These are phyloP conservation scores for Cutaneotrichosporon sp. DNA, from an alignment of 1,284 basidiomycete genomes.

Conservation along the genomic window DNA sequence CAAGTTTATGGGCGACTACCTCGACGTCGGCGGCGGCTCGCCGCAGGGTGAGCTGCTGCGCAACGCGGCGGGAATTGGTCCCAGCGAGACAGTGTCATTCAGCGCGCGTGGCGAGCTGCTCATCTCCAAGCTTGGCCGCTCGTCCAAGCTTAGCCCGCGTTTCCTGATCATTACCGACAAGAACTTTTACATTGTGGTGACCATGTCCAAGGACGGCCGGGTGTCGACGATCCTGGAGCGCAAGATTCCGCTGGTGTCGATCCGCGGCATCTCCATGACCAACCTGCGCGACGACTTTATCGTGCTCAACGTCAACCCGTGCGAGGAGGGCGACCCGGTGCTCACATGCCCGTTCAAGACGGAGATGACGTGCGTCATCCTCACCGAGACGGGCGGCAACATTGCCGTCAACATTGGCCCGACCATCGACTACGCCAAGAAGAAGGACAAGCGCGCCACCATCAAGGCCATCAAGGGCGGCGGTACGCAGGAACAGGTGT, in stretches of 20 bases:
- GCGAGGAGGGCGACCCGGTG: constrained; percentile 92
- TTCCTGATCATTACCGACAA: constrained; percentile 86
- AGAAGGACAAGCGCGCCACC: constrained; percentile 88
- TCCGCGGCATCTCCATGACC: constrained; percentile 79
- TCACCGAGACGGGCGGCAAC: constrained; percentile 73
- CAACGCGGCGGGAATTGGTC: constrained; percentile 65
- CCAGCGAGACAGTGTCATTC: constrained; percentile 74
- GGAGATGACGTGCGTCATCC: constrained; percentile 76
- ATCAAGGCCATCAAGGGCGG: constrained; percentile 91
- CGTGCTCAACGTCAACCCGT: constrained; percentile 65
- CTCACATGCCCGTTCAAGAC: constrained; percentile 94
- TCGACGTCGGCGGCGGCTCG: constrained; percentile 79
- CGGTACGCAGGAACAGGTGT: constrained; percentile 73
- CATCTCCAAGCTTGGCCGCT: constrained; percentile 78
- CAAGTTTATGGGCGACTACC: constrained; percentile 94
- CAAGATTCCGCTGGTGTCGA: constrained; percentile 81
- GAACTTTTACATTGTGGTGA: constrained; percentile 77
- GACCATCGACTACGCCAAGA: constrained; percentile 86
- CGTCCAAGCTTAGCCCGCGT: constrained; percentile 87
- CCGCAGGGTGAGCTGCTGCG: constrained; percentile 74
- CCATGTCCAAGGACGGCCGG: constrained; percentile 63
- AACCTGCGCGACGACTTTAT: constrained; percentile 93
- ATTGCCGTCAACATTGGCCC: constrained; percentile 70
- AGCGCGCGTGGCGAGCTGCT: constrained; percentile 80
- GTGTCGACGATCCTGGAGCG: constrained; percentile 67